phyloP scores from a whole-genome alignment of 2,329 filamentous ascomycete species.

The Fusarium nisikadoi region DNA sequence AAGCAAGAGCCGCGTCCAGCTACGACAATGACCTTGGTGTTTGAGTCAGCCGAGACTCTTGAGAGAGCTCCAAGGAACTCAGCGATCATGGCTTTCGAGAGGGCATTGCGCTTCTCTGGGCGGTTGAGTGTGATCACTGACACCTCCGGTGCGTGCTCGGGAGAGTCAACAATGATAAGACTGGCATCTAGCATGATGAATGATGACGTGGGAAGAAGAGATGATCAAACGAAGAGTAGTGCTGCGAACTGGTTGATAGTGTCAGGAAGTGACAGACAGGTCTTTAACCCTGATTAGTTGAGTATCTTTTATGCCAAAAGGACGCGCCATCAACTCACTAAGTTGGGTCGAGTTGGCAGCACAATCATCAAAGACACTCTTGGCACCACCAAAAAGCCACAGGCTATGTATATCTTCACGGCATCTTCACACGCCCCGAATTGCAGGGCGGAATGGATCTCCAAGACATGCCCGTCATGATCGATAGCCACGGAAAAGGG shows the following conservation, averaged over 20 bases:
- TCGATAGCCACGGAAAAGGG: conserved; percentile 26
- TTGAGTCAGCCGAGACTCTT: conserved; percentile 29
- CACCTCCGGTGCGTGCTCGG: neutral
- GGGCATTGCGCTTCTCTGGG: conserved; percentile 67
- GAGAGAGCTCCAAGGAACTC: conserved; percentile 52
- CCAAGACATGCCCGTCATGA: conserved; percentile 29
- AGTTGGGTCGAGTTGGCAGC: conserved; percentile 47
- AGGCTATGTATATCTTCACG: conserved; percentile 11
- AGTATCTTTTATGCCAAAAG: conserved; percentile 2
- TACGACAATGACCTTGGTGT: conserved; percentile 51
- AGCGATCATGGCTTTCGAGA: conserved; percentile 62
- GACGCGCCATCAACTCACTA: conserved; percentile 51
- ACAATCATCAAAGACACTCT: conserved; percentile 38
- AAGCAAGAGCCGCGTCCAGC: conserved; percentile 49
- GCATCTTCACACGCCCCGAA: conserved; percentile 14
- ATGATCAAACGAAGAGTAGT: neutral
- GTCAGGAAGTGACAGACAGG: neutral
- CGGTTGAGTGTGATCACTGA: conserved; percentile 54
- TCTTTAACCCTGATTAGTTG: neutral
- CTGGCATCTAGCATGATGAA: neutral
- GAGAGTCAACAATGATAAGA: neutral
- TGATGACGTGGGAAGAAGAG: neutral
- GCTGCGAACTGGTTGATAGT: neutral
- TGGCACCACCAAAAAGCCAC: conserved; percentile 27
- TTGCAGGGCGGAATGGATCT: conserved; percentile 34